Evolutionary conservation across 257 asterid species (phyloP), one percentile per base, ranked within the genome.

Genomic region (Verbascum thapsus): DNA sequence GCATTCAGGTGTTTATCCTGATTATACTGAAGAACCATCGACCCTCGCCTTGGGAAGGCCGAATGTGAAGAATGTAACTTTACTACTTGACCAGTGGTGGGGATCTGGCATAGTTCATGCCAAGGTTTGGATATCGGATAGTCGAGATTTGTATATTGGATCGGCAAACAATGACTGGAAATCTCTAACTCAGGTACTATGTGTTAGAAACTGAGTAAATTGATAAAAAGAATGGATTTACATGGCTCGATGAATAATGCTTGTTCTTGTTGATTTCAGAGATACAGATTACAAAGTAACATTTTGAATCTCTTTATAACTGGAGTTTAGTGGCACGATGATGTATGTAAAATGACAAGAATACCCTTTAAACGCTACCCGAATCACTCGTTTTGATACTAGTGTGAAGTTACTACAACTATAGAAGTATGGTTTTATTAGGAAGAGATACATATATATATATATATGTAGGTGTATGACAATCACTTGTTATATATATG

Each of bases 131-230:
- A 83, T 90, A 72, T 90, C 95, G 15, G 95, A 90, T 74, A 64
- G 66, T 26, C 76, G 38, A 70, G 95, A 83, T 69, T 79, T 87
- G 52, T 90, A 89, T 69, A 83, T 89, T 70, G 97, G 95, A 40
- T 89, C 95, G 0, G 94, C 97, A 60, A 89, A 89, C 80, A 89
- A 85, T 79, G 95, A 89, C 76, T 89, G 97, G 97, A 89, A 84
- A 87, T 86, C 97, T 64, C 83, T 86, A 20, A 84, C 90, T 74
- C 95, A 87, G 97, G 97, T 87, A 74, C 47, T 15, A 7, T 65
- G 32, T 26, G 32, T 26, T 26, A 26, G 32, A 26, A 5, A 26
- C 32, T n/a, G 32, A 26, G 5, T 26, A 2, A 26, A 26, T 1
- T 26, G 32, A 26, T 26, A 26, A 26, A 26, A 26, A 26, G 5